Conservation (phyloP, 2,329 filamentous ascomycete species). For the Cryphonectria parasitica region DNA sequence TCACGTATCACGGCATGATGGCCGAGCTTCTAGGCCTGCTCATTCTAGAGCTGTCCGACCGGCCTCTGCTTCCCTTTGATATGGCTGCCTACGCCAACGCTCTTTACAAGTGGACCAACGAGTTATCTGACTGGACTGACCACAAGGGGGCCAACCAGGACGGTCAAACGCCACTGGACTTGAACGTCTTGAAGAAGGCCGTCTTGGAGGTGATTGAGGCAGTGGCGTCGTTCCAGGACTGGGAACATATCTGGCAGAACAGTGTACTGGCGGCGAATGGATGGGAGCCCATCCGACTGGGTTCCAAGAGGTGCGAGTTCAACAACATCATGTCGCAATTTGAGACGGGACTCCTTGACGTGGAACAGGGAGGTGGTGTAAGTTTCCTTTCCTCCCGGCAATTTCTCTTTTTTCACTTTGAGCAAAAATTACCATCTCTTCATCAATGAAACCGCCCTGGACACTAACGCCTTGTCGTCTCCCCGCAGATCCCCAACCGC, state of each 20-base stretch:
- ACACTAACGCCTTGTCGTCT: constrained; percentile 3
- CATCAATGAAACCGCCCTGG: background rate
- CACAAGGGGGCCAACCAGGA: constrained; percentile 51
- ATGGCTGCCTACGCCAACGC: constrained; percentile 71
- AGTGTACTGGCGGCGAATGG: constrained; percentile 72
- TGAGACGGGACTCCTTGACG: constrained; percentile 81
- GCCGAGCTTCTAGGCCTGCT: constrained; percentile 80
- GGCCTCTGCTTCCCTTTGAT: constrained; percentile 81
- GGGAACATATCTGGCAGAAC: constrained; percentile 78
- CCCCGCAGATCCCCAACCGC: constrained; percentile 72
- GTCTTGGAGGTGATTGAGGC: constrained; percentile 62
- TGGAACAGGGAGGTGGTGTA: constrained; percentile 73
- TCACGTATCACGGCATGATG: constrained; percentile 78
- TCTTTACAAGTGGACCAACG: constrained; percentile 66
- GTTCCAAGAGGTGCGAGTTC: constrained; percentile 70
- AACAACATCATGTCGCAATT: constrained; percentile 81
- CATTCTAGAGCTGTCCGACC: constrained; percentile 83
- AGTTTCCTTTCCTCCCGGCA: constrained; percentile 44
- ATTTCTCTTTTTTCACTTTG: no score
- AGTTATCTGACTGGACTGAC: constrained; percentile 66
- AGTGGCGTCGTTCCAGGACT: constrained; percentile 70
- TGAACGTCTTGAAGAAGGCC: constrained; percentile 66
- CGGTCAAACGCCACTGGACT: constrained; percentile 46
- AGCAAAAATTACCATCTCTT: no score
- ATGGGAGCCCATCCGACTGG: constrained; percentile 73